phyloP scores from a whole-genome alignment of 2,329 filamentous ascomycete genomes.

The Trichoderma koningii region DNA sequence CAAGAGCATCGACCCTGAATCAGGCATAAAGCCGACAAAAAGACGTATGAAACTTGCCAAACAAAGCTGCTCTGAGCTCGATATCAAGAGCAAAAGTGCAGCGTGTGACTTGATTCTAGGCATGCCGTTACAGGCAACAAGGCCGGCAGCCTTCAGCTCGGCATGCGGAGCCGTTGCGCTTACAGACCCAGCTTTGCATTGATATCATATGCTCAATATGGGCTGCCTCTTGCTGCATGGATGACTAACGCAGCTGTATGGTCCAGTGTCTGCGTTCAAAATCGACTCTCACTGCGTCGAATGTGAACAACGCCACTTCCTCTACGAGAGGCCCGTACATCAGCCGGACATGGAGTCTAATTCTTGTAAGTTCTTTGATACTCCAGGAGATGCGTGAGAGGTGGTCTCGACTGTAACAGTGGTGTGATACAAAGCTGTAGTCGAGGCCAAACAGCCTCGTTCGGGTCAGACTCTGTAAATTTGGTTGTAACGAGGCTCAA shows the following conservation, averaged over 20 bases:
- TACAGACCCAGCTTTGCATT: conserved; percentile 17
- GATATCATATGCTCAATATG: conserved; percentile 1
- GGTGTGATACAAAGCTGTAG: too few relatives aligned
- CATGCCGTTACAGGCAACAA: background rate
- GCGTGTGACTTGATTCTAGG: background rate
- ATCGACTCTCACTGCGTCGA: too few relatives aligned
- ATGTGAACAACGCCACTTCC: too few relatives aligned
- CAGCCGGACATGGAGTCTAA: too few relatives aligned
- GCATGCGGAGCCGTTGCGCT: background rate
- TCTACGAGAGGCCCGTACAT: too few relatives aligned
- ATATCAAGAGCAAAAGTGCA: background rate
- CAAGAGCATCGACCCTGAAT: background rate
- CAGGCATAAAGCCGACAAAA: background rate
- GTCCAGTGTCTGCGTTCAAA: too few relatives aligned
- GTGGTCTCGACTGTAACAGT: too few relatives aligned
- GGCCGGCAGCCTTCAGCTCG: background rate
- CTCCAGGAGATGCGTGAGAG: too few relatives aligned
- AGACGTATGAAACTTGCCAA: background rate
- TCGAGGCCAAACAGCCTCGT: too few relatives aligned
- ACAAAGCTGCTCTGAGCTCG: background rate
- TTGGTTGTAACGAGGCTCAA: too few relatives aligned
- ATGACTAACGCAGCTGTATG: background rate
- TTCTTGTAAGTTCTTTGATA: too few relatives aligned
- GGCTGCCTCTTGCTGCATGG: background rate
- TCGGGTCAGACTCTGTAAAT: too few relatives aligned